Conservation (phyloP, 83 land plant species). For the Thuja plicata region DNA sequence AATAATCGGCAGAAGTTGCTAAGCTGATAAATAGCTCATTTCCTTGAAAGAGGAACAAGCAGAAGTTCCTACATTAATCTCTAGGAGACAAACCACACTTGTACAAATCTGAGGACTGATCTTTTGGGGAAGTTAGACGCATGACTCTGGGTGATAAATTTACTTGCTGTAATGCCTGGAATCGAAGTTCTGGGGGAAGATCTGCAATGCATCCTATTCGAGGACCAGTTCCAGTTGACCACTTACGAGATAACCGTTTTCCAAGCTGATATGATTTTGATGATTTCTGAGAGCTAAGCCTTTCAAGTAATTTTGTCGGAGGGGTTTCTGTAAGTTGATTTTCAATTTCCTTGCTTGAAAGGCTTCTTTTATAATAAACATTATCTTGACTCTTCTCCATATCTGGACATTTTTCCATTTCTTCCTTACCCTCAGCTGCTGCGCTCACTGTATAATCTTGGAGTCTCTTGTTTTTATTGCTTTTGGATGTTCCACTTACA, state of each 20-base stretch:
- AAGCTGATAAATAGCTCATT: background rate
- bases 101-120: background rate
- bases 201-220: slow-evolving; percentile 63
- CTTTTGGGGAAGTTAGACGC: slow-evolving; percentile 1
- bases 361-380: slow-evolving; percentile 13
- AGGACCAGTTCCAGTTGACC: slow-evolving; percentile 74
- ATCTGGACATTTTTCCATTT: background rate
- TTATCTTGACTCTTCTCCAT: background rate
- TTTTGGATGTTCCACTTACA: background rate
- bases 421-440: background rate
- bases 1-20: background rate
- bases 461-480: background rate
- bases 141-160: slow-evolving; percentile 50
- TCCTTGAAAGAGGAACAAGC: background rate
- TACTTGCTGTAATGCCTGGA: slow-evolving; percentile 52
- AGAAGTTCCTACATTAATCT: background rate
- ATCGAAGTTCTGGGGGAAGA: slow-evolving; percentile 52
- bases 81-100: background rate
- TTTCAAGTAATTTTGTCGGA: slow-evolving; percentile 27
- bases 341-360: slow-evolving; percentile 18
- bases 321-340: slow-evolving; percentile 17
- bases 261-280: slow-evolving; percentile 51
- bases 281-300: slow-evolving; percentile 44
- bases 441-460: background rate
- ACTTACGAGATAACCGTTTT: slow-evolving; percentile 55